Evolutionary conservation across 2,329 filamentous ascomycete genomes (phyloP), one percentile per base, ranked within the genome.

Genomic region (Colletotrichum tabaci): DNA sequence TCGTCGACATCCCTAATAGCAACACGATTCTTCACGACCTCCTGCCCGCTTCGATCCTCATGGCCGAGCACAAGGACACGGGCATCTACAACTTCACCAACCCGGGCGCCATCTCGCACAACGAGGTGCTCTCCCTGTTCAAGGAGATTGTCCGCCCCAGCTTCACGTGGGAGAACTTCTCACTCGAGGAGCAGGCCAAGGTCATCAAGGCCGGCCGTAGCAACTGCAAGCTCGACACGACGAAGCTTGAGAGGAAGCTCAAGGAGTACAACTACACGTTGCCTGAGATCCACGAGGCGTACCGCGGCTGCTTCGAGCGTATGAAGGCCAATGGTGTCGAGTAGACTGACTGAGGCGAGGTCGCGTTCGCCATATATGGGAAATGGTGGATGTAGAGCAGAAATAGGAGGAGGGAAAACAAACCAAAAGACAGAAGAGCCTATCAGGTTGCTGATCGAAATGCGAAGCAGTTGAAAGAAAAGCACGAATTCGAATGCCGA

Each of bases 61-160:
- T 92, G 74, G 87, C 90, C 38, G 88, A 91, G 79, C 85, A 91
- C 80, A 82, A 83, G 50, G 90, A 92, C 52, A 88, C 86, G 1
- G 91, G 91, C 21, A 83, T 93, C 74, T 92, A 90, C 81, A 93
- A 93, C 82, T 92, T 92, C 79, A 92, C 90, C 72, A 93, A 92
- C 81, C 91, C 91, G 0, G 91, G 90, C 15, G 88, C 89, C 74
- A 92, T 93, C 78, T 91, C 89, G n/a, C 90, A 92, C 81, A 92
- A 92, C 79, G 90, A 92, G 80, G 90, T 93, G 8, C 83, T 93
- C 49, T 75, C 82, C 2, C 82, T 93, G 52, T 92, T 92, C 82
- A 87, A 87, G 76, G 86, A 92, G 73, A 89, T 91, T 74, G 87
- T 93, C 47, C 86, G 90, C 50, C 90, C 90, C 2, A 78, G 77